Evolutionary conservation across 1,284 basidiomycete species (phyloP).

Genomic region (Ceratobasidium sp.): DNA sequence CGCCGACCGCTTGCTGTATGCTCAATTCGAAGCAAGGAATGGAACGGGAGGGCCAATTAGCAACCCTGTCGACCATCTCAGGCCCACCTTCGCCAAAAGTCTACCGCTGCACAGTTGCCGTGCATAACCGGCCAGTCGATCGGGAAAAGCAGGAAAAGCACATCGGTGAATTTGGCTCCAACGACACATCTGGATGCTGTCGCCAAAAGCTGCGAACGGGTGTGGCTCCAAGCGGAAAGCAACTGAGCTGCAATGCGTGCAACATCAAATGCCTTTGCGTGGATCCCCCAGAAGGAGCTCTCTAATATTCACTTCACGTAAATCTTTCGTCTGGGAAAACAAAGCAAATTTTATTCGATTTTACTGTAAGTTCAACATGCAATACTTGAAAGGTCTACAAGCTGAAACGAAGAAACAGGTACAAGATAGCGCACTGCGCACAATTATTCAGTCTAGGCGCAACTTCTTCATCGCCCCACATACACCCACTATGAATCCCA

Average conservation of each 20-base stretch:
- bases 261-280: constrained; percentile 10
- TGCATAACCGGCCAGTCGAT: neutral
- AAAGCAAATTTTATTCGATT: constrained; percentile 14
- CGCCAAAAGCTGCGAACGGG: neutral
- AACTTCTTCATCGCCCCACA: neutral
- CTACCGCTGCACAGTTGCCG: neutral
- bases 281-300: constrained; percentile 13
- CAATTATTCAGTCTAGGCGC: neutral
- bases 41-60: neutral
- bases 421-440: neutral
- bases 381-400: neutral
- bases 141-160: neutral
- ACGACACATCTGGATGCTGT: neutral
- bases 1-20: neutral
- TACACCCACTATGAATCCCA: constrained; percentile 46
- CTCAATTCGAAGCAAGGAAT: too few species aligned
- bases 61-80: neutral
- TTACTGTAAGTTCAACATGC: constrained; percentile 16
- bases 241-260: constrained; percentile 8
- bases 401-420: neutral
- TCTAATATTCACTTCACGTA: constrained; percentile 7
- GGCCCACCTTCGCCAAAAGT: neutral
- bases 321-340: constrained; percentile 12
- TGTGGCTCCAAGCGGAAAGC: constrained; percentile 7
- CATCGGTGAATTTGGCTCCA: constrained; percentile 1